Evolutionary conservation across 1,284 basidiomycete species (phyloP), one percentile per base, ranked within the genome.

Genomic region (Ceratobasidium sp.): DNA sequence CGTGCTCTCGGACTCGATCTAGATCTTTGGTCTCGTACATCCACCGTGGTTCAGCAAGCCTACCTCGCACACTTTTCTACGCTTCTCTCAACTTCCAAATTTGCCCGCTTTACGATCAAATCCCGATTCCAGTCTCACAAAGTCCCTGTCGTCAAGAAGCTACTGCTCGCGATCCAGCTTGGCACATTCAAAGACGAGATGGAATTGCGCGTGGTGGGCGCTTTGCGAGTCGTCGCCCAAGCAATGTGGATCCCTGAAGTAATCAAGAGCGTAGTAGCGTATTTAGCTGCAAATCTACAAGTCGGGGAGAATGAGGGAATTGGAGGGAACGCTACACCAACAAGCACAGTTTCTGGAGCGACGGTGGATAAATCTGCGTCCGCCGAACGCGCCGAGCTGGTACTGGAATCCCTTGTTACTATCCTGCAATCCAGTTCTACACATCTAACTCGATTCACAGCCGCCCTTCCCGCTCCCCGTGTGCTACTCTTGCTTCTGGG

Each of bases 1-100:
- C 88, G 89, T 58, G 87, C 91, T 0, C 86, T 98, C 54, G 92
- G 94, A 0, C 88, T 98, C 1, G 94, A 98, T 79, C 94, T 98
- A 78, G 91, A 95, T 75, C 88, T 98, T 6, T 98, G 96, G 96
- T 88, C 93, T 0, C 86, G 83, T 31, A 90, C 93, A 0, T 83
- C 85, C 0, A 79, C 83, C 3, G 90, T 91, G 49, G 89, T 98
- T 31, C 92, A 95, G 79, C 85, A 84, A 2, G 86, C 89, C 19
- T 92, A 96, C 79, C 85, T 96, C 0, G 89, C 92, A 61, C 93
- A 98, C 80, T 95, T 98, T 79, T 81, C 85, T 0, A 89, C 87
- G 13, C 87, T 98, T 7, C 82, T 97, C 13, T 83, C 88, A 73
- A 85, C 85, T 0, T 96, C 92, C 75, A 88, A 89, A 74, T 90